Evolutionary conservation across 2,329 filamentous ascomycete species (phyloP).

Genomic region (Lachnellula occidentalis): DNA sequence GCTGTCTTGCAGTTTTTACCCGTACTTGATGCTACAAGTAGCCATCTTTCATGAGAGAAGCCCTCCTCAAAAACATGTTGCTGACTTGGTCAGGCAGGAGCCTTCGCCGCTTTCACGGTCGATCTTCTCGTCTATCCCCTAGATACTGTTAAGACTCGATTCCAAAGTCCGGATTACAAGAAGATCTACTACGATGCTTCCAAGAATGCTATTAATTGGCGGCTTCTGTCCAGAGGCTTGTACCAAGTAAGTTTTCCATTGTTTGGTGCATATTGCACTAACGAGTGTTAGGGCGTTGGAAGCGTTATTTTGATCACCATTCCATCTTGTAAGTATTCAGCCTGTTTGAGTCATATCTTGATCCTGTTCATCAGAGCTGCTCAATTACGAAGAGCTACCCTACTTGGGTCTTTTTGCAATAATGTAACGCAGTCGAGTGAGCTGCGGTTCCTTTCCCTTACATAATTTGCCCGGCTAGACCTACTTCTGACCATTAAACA

Average conservation of each 20-base stretch:
- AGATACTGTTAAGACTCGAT: constrained; percentile 83
- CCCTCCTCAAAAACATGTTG: neutral
- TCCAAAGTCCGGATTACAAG: constrained; percentile 73
- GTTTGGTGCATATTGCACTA: neutral
- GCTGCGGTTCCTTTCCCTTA: too few relatives aligned
- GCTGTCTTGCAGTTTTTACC: too few relatives aligned
- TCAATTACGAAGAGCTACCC: too few relatives aligned
- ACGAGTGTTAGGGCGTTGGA: constrained; percentile 54
- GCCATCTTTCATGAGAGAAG: too few relatives aligned
- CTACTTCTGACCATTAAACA: constrained; percentile 31
- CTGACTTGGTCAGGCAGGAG: constrained; percentile 59
- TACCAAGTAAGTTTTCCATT: constrained; percentile 51
- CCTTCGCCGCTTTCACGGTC: constrained; percentile 77
- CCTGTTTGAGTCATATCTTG: too few relatives aligned
- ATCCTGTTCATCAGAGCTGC: too few relatives aligned
- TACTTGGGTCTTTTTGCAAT: too few relatives aligned
- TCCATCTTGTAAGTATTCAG: constrained; percentile 59
- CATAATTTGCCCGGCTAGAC: constrained; percentile 8
- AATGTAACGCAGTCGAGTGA: too few relatives aligned
- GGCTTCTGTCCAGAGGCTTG: constrained; percentile 62
- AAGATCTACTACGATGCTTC: constrained; percentile 56
- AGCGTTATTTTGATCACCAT: constrained; percentile 80
- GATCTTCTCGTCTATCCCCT: constrained; percentile 73
- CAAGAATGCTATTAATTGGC: constrained; percentile 48
- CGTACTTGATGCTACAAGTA: neutral